Base-by-base conservation (phyloP, 345 rosid genomes). In the Reutealis trisperma region DNA sequence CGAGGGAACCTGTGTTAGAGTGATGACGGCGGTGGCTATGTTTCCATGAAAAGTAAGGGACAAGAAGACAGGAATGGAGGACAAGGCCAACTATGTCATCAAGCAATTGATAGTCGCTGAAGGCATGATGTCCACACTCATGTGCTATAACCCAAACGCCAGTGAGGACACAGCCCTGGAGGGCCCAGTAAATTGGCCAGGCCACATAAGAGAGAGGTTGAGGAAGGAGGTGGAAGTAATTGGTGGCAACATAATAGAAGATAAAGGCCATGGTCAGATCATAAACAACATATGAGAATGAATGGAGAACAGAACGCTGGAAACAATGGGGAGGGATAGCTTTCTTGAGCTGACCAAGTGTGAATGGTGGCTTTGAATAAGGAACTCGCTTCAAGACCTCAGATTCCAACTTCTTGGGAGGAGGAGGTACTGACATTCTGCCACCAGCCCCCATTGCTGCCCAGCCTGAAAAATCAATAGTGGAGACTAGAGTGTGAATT, bases 121-220 rank as follows among this genome's bases (percentile, higher is more conserved):
- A 84, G 67, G 85, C 87, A 25, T 77, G 85, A 49, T 84, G 87
- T 30, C 87, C 85, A 13, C 87, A 81, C 71, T 84, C 85, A 21
- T 81, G 87, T 14, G 84, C 81, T 6, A 81, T 14, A 51, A 81
- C 87, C 83, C 80, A 75, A 42, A 85, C 67, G 6, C 78, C 85
- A 0, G 81, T 79, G 70, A 80, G 79, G 55, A 82, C 78, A 57
- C 82, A 80, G 49, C 88, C 88, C 47, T 82, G 84, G 58, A 80
- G 1, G 13, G 71, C 62, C 82, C 83, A 75, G 70, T 82, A 85
- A 57, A 82, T 19, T 0, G 88, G 84, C 88, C 85, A 85, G 1
- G 88, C 85, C 7, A 80, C 51, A 64, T 60, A 73, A 19, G 81
- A 25, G 37, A 75, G 63, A 10, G 78, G 77, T 21, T 11, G 57